phyloP scores from a whole-genome alignment of 2,329 filamentous ascomycete species.

The Dendryphion nanum region DNA sequence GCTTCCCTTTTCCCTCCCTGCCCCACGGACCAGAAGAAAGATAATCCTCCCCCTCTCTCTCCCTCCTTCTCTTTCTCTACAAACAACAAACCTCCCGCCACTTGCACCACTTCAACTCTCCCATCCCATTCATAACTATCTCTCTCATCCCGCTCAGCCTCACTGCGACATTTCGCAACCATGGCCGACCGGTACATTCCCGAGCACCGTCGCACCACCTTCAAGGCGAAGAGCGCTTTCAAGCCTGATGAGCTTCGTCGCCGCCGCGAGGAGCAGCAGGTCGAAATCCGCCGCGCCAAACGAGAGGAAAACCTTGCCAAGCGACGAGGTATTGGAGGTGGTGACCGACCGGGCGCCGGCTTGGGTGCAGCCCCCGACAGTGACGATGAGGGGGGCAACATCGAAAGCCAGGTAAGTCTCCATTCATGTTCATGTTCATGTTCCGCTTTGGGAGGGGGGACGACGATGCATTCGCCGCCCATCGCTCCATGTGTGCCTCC shows the following conservation, averaged over 20 bases:
- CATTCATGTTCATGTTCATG: no score
- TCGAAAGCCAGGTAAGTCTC: conserved; percentile 84
- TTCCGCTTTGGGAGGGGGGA: no score
- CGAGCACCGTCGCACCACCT: conserved; percentile 97
- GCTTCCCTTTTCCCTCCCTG: conserved; percentile 36
- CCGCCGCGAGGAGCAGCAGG: conserved; percentile 97
- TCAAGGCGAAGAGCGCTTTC: conserved; percentile 99
- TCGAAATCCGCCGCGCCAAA: conserved; percentile 98
- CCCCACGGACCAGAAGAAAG: conserved; percentile 29
- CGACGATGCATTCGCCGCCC: no score
- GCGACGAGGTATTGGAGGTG: conserved; percentile 86
- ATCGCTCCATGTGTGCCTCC: background rate
- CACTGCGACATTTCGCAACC: conserved; percentile 43
- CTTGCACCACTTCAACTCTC: conserved; percentile 16
- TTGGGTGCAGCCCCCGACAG: conserved; percentile 90
- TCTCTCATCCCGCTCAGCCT: no score
- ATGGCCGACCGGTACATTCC: conserved; percentile 99
- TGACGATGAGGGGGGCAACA: conserved; percentile 93
- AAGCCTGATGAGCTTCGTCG: conserved; percentile 98
- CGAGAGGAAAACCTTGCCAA: conserved; percentile 99
- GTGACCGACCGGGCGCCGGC: conserved; percentile 71
- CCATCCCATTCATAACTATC: conserved; percentile 2
- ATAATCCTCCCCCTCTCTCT: conserved; percentile 30
- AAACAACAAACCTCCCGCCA: conserved; percentile 8
- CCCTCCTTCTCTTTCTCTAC: conserved; percentile 12